These are phyloP conservation scores for Panicum virgatum DNA, from an alignment of 202 grass and related monocot genomes.

Conservation along the genomic window DNA sequence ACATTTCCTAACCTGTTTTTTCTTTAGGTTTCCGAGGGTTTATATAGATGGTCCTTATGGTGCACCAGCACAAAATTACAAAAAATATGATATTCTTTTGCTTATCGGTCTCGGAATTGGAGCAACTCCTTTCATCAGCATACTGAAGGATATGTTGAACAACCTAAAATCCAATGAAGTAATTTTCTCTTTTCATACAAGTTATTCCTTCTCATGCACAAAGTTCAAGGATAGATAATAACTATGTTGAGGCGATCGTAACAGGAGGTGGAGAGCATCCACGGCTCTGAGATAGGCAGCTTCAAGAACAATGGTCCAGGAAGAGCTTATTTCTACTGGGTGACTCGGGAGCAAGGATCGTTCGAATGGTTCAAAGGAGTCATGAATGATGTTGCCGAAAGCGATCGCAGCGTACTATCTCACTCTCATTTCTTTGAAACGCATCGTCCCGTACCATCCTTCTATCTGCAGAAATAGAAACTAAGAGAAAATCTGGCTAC, in stretches of 20 bases:
- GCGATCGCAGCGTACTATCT: constrained; percentile 66
- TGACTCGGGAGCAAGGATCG: constrained; percentile 97
- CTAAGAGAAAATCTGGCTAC: constrained; percentile 41
- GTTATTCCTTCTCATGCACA: constrained; percentile 6
- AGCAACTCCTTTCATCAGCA: constrained; percentile 98
- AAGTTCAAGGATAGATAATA: constrained; percentile 15
- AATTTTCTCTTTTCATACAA: constrained; percentile 29
- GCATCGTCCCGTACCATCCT: not conserved
- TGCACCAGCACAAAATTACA: constrained; percentile 98
- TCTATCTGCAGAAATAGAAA: not conserved
- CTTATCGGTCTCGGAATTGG: constrained; percentile 94
- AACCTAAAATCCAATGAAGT: constrained; percentile 77
- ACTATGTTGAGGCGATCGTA: constrained; percentile 33
- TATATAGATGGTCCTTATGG: constrained; percentile 92
- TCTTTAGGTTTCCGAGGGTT: constrained; percentile 80
- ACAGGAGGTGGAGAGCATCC: constrained; percentile 71
- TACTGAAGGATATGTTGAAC: constrained; percentile 92
- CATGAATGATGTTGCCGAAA: constrained; percentile 98
- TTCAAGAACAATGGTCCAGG: constrained; percentile 76
- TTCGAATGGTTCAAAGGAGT: constrained; percentile 99
- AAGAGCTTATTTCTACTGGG: constrained; percentile 99
- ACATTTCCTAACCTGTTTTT: constrained; percentile 17
- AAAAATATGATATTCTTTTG: constrained; percentile 98
- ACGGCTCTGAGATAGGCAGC: constrained; percentile 64
- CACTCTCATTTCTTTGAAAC: constrained; percentile 20